Base-by-base conservation (phyloP, 2,329 filamentous ascomycete genomes). In the Calonectria ilicicola region DNA sequence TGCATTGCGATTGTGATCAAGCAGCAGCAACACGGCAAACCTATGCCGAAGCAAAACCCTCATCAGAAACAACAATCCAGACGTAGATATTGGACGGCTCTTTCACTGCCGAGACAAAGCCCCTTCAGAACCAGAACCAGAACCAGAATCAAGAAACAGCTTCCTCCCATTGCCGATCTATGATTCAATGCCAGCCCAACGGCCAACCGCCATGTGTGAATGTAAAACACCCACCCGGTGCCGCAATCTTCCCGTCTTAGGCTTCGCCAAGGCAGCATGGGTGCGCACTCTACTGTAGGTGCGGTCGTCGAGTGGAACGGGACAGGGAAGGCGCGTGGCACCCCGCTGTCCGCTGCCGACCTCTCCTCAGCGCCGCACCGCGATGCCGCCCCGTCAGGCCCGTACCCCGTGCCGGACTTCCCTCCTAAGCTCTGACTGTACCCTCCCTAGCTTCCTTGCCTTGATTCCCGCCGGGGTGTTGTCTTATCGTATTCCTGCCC, bases 291-390 rank as follows among this genome's bases (percentile, higher is more conserved):
- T 32, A n/a, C n/a, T n/a, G n/a, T 32, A 9, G 29, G 29, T 32
- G 29, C 29, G 9, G 29, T 29, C 42, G 10, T 35, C 29, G 35
- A 67, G 69, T 72, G 69, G 65, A 68, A 72, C 69, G 67, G 26
- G 47, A 35, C 51, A 64, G 53, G 56, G 47, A 67, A 67, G 58
- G 65, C 65, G 69, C 47, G 69, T 72, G 69, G 65, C 69, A 67
- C 69, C 69, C 65, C 65, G 65, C 69, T 27, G 58, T 65, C 65
- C 65, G 65, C 69, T 27, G 58, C 46, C 38, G 56, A 56, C 69
- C 58, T 67, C 51, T 35, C 40, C 51, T 63, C 47, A 19, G 44
- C 38, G 58, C 68, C 51, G 49, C 44, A 26, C 40, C 60, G 62
- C 27, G 51, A 67, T 51, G 64, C 26, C 47, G 69, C 53, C 47